Conservation (phyloP, 2,329 filamentous ascomycete species). For the Stagonosporopsis tanaceti region DNA sequence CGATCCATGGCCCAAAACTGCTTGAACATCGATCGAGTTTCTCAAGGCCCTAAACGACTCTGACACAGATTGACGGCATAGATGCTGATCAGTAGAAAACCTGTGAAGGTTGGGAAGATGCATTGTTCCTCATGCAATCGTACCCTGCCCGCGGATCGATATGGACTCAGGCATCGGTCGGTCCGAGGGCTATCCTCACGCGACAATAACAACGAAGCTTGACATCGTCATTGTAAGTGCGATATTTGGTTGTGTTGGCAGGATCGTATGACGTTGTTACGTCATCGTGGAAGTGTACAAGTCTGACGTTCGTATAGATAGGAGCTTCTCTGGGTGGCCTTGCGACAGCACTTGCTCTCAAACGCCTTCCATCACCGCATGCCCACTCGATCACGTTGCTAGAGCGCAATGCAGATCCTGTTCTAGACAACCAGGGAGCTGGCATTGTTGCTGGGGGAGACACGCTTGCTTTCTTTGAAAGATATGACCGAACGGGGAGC, state of each 20-base stretch:
- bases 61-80: constrained; percentile 9
- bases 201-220: constrained; percentile 26
- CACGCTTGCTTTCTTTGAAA: constrained; percentile 40
- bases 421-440: constrained; percentile 46
- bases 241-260: background rate
- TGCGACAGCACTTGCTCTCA: constrained; percentile 39
- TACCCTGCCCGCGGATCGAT: constrained; percentile 15
- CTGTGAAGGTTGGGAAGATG: background rate
- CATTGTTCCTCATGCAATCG: constrained; percentile 14
- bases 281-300: constrained; percentile 2
- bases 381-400: constrained; percentile 40
- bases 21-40: constrained; percentile 13
- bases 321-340: constrained; percentile 43
- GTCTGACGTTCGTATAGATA: constrained; percentile 28
- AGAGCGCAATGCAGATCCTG: constrained; percentile 40
- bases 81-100: constrained; percentile 12
- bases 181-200: constrained; percentile 24
- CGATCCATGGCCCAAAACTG: background rate
- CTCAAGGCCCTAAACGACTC: background rate
- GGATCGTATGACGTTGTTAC: background rate
- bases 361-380: constrained; percentile 33
- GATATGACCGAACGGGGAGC: constrained; percentile 35
- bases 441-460: constrained; percentile 45
- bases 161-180: constrained; percentile 15
- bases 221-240: constrained; percentile 37